These are phyloP conservation scores for Tolypocladium paradoxum DNA, from an alignment of 2,329 filamentous ascomycete genomes.

Conservation along the genomic window DNA sequence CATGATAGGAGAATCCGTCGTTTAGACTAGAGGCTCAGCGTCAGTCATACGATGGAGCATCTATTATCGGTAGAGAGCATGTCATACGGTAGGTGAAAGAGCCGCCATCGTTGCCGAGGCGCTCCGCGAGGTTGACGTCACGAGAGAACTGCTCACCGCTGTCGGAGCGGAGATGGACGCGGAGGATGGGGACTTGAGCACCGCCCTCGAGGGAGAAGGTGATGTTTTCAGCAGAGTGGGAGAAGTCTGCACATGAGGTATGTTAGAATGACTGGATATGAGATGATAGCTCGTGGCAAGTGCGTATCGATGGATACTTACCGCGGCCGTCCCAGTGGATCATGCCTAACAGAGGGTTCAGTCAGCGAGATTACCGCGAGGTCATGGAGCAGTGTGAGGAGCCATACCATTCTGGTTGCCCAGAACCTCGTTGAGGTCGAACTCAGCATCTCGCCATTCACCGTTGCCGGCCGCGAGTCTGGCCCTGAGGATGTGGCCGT, in stretches of 20 bases:
- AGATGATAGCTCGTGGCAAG: neutral
- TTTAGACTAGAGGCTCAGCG: neutral
- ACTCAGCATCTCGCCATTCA: neutral
- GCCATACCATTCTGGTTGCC: neutral
- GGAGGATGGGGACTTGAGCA: neutral
- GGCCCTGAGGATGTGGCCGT: neutral
- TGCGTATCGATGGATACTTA: neutral
- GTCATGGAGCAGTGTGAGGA: neutral
- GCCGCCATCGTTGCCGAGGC: neutral
- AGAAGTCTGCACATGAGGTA: neutral
- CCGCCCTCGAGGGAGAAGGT: neutral
- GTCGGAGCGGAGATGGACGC: neutral
- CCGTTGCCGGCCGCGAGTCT: neutral
- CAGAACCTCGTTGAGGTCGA: neutral
- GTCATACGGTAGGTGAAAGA: neutral
- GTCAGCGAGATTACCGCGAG: neutral
- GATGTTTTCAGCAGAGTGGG: neutral
- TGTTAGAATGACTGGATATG: neutral
- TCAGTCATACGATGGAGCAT: neutral
- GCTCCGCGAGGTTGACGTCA: neutral
- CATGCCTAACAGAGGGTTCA: neutral
- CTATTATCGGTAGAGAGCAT: neutral
- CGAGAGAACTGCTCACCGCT: neutral
- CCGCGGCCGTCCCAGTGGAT: neutral
- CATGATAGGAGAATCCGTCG: neutral